phyloP scores from a whole-genome alignment of 305 asterid genomes.

The Fraxinus albicans region DNA sequence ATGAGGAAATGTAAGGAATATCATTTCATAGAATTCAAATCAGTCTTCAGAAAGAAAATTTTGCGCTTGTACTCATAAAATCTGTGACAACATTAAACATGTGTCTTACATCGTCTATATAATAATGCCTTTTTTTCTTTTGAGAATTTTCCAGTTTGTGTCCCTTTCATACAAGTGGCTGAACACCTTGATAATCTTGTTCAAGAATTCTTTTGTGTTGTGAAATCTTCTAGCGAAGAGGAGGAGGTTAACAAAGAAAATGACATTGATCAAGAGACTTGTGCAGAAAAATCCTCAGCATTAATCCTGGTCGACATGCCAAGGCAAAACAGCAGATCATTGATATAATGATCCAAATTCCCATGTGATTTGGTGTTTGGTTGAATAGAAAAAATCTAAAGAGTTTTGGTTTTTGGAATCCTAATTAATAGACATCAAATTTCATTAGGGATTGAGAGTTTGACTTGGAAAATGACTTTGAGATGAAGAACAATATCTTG shows the following conservation, averaged over 20 bases:
- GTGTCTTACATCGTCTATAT: neutral
- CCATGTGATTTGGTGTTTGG: too few species aligned
- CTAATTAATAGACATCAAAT: too few species aligned
- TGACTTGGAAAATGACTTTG: too few species aligned
- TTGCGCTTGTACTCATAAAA: too few species aligned
- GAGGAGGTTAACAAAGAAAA: constrained; percentile 19
- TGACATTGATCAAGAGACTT: constrained; percentile 25
- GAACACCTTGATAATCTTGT: neutral
- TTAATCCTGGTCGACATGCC: constrained; percentile 36
- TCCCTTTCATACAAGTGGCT: neutral
- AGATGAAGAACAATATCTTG: too few species aligned
- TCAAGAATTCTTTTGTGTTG: constrained; percentile 4
- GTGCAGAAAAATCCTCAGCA: constrained; percentile 54
- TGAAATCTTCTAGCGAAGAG: constrained; percentile 18
- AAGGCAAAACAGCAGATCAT: constrained; percentile 19
- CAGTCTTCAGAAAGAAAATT: neutral
- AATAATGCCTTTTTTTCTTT: neutral
- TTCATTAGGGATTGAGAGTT: too few species aligned
- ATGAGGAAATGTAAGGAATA: constrained; percentile 37
- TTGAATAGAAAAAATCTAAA: too few species aligned
- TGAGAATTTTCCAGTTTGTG: neutral
- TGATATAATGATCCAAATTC: constrained; percentile 27
- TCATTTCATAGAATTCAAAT: neutral
- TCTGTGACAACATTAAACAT: neutral
- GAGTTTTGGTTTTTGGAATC: too few species aligned